Percentiles rank a stretch among this genome's conserved stretches.
These are phyloP conservation scores for Rosa multiflora DNA, from an alignment of 306 rosid genomes.

Conservation along the genomic window DNA sequence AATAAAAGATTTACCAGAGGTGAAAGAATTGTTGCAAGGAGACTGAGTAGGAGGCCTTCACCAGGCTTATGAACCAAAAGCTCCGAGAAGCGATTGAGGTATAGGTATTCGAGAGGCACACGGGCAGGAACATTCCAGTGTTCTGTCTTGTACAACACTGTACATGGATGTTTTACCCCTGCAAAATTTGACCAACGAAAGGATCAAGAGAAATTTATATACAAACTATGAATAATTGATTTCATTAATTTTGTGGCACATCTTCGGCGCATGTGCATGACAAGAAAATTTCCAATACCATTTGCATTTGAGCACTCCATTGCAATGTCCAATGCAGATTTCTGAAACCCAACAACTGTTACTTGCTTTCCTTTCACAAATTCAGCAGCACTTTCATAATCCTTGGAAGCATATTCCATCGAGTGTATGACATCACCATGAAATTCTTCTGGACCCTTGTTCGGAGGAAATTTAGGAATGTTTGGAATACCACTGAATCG, in stretches of 20 bases:
- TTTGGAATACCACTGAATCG: constrained; percentile 71
- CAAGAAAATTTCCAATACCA: too few species aligned
- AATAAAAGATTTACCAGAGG: constrained; percentile 45
- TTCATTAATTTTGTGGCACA: too few species aligned
- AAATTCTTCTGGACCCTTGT: constrained; percentile 53
- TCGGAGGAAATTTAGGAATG: constrained; percentile 61
- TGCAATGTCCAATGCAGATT: too few species aligned
- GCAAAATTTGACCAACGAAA: too few species aligned
- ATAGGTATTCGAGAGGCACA: constrained; percentile 43
- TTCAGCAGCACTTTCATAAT: too few species aligned
- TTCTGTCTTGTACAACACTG: constrained; percentile 47
- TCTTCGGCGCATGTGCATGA: too few species aligned
- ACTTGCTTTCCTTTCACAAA: too few species aligned
- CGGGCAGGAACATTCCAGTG: constrained; percentile 69
- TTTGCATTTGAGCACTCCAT: too few species aligned
- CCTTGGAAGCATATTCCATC: not conserved
- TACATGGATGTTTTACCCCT: constrained; percentile 50
- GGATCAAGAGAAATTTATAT: too few species aligned
- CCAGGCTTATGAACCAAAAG: constrained; percentile 69
- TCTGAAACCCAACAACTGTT: too few species aligned
- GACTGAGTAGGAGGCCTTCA: constrained; percentile 45
- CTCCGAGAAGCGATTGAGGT: constrained; percentile 64
- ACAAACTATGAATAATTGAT: too few species aligned
- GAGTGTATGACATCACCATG: constrained; percentile 56
- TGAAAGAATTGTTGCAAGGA: constrained; percentile 55